Conservation (phyloP, 495 filamentous ascomycete species). For the Geoglossum glabrum region DNA sequence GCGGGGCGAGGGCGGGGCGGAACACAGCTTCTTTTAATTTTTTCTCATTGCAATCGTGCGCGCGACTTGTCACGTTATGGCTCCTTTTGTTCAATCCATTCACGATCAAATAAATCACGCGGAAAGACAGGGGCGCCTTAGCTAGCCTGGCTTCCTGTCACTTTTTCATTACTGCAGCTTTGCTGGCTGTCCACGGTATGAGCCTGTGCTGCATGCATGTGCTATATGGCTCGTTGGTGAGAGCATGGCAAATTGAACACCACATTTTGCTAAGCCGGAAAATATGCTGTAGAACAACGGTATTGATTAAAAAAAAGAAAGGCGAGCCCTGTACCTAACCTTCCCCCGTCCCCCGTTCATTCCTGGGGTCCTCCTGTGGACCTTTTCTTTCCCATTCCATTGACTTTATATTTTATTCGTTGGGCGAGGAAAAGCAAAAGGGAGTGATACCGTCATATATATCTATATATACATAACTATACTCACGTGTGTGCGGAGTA, state of each 20-base stretch:
- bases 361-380: too few species aligned
- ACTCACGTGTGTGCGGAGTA: too few species aligned
- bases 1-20: background rate
- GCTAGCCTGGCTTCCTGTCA: background rate
- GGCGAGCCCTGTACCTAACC: too few species aligned
- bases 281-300: background rate
- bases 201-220: background rate
- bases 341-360: too few species aligned
- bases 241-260: background rate
- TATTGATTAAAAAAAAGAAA: constrained; percentile 1
- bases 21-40: background rate
- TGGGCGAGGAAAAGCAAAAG: too few species aligned
- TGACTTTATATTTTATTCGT: too few species aligned
- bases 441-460: too few species aligned
- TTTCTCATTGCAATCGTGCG: background rate
- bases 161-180: background rate
- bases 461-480: too few species aligned
- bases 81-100: constrained; percentile 3
- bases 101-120: constrained; percentile 3
- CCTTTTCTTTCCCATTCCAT: too few species aligned
- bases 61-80: constrained; percentile 1
- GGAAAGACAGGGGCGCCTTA: background rate
- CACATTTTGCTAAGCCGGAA: background rate
- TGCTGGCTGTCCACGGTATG: background rate
- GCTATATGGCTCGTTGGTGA: background rate